Percentiles rank a stretch among this genome's conserved stretches.
phyloP scores from a whole-genome alignment of 805 yeast species.

The Schwanniomyces occidentalis region DNA sequence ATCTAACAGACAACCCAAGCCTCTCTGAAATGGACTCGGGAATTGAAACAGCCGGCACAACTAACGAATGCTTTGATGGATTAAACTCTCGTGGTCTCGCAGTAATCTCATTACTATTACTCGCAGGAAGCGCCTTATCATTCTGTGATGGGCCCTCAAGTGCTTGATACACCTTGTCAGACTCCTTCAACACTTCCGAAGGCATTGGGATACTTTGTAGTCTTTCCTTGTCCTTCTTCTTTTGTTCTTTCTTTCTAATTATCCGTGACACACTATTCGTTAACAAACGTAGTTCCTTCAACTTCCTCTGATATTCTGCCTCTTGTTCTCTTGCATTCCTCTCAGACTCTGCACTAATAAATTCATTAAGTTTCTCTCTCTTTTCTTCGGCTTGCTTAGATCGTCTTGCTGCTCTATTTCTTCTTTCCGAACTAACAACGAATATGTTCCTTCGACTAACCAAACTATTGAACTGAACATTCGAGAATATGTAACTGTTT shows the following conservation, averaged over 20 bases:
- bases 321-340: conserved; percentile 20
- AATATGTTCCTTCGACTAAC: conserved; percentile 7
- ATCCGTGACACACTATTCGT: conserved; percentile 29
- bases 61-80: conserved; percentile 10
- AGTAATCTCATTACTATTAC: background rate
- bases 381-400: conserved; percentile 3
- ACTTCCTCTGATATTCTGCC: conserved; percentile 20
- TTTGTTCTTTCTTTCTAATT: conserved; percentile 18
- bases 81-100: background rate
- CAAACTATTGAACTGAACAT: background rate
- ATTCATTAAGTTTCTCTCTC: conserved; percentile 7
- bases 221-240: conserved; percentile 16
- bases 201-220: conserved; percentile 17
- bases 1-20: conserved; percentile 41
- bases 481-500: background rate
- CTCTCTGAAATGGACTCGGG: conserved; percentile 38
- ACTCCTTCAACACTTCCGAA: conserved; percentile 13
- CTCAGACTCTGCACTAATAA: conserved; percentile 24
- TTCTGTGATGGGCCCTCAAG: background rate
- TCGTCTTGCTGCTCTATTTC: conserved; percentile 2
- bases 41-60: conserved; percentile 24
- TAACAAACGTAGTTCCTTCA: conserved; percentile 27
- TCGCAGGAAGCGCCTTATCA: background rate
- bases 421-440: conserved; percentile 10
- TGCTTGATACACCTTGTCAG: conserved; percentile 14